Evolutionary conservation across 257 asterid genomes (phyloP), one percentile per base, ranked within the genome.

Genomic region (Primulina eburnea): DNA sequence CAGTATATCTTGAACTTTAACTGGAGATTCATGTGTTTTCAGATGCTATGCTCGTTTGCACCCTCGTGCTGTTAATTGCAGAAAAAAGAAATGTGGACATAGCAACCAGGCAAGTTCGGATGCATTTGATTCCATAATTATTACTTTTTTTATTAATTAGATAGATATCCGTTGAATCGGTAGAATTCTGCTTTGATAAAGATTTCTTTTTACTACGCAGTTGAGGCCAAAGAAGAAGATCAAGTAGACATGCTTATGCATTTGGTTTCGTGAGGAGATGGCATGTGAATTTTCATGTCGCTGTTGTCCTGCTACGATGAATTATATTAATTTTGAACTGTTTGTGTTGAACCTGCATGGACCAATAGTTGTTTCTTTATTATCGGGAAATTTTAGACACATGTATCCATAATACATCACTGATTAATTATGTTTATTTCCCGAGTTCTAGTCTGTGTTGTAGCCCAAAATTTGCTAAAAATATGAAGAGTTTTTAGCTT

Each of bases 181-280:
- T 50, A 20, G 34, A 21, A 28, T 47, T 60, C 10, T 28, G 6
- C 33, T 34, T 34, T 2, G 33, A 17, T 43, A 5, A 20, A 11
- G 2, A 63, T 10, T 28, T 29, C 11, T 2, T 29, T 76, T 67
- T 16, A 9, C 14, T 66, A 37, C 29, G 82, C 83, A 86, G 92
- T 73, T 87, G 86, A 79, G 92, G 88, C 89, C 92, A 35, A 86
- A 86, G 78, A 86, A 84, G 87, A 87, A 87, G 87, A 82, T 87
- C 82, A 87, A 87, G 88, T 87, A 87, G 87, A 70, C 68, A 2
- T 57, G 53, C 63, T 32, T 26, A 5, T 60, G 24, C 35, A 2
- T 38, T 65, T 17, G 16, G 50, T 53, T 56, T 28, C 26, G n/a
- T 60, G 20, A 32, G 73, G 14, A 8, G 16, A 55, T 38, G 34